These are phyloP conservation scores for Suhomyces maxii DNA, from an alignment of 1,139 yeast genomes.

Conservation along the genomic window DNA sequence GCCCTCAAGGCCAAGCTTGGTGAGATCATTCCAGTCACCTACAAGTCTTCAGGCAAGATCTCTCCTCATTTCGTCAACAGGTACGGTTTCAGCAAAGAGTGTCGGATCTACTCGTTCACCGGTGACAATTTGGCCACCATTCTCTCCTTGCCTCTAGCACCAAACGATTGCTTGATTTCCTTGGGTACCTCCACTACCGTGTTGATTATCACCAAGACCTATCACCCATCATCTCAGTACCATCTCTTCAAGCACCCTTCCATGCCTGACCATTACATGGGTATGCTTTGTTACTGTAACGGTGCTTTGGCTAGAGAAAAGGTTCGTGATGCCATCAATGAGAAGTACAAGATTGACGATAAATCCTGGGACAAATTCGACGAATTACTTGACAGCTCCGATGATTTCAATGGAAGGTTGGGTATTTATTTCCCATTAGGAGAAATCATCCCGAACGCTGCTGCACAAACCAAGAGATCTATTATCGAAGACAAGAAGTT, in stretches of 20 bases:
- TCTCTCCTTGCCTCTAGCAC: constrained; percentile 72
- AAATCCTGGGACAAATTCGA: constrained; percentile 68
- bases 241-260: constrained; percentile 89
- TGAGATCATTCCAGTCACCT: constrained; percentile 48
- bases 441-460: constrained; percentile 83
- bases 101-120: constrained; percentile 69
- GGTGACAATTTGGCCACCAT: constrained; percentile 93
- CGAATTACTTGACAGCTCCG: constrained; percentile 45
- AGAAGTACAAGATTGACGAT: constrained; percentile 33
- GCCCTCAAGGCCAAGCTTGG: constrained; percentile 54
- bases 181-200: constrained; percentile 92
- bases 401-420: constrained; percentile 44
- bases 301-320: constrained; percentile 86
- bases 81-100: constrained; percentile 58
- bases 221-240: constrained; percentile 76
- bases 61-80: constrained; percentile 59
- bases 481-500: constrained; percentile 32
- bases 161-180: constrained; percentile 77
- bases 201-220: constrained; percentile 73
- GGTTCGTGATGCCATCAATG: constrained; percentile 64
- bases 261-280: constrained; percentile 76
- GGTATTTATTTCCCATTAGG: constrained; percentile 88
- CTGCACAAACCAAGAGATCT: constrained; percentile 56
- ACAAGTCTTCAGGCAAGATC: constrained; percentile 43
- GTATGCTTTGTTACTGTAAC: constrained; percentile 92